Base-by-base conservation (phyloP, 2,329 filamentous ascomycete genomes). In the Fusarium citri region DNA sequence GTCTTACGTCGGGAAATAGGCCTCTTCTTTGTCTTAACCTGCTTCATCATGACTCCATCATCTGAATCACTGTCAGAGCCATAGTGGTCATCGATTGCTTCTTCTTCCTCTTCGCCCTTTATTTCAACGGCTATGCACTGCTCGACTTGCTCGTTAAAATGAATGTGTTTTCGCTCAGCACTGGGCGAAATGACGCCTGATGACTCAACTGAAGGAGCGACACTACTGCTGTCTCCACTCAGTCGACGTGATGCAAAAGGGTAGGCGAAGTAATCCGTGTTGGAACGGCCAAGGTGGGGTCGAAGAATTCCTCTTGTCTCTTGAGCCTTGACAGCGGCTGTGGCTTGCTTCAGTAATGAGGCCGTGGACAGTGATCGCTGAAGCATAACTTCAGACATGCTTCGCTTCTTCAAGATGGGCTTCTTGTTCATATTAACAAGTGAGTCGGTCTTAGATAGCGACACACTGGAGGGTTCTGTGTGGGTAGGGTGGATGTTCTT, bases 61-160 rank as follows among this genome's bases (percentile, higher is more conserved):
- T 95, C 92, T 2, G 92, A 93, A 63, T 90, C 91, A 66, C 87
- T 89, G 68, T 90, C 88, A 55, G 89, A 87, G 43, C 83, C 84
- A 62, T 81, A 84, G 6, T 64, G 73, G 37, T 86, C 86, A 6
- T 85, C 80, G 25, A 89, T 86, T 15, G 91, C 86, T 14, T 92
- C 89, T 49, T 94, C 89, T 55, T 93, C 89, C 28, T 92, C 89
- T 25, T 91, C 91, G 69, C 92, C 89, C 81, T 97, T 97, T 73
- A 89, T 87, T 34, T 98, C 94, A 31, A 99, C 89, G 10, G 96
- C 96, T 70, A 98, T 98, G 78, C 94, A 98, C 78, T 98, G 95
- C 78, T 94, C 91, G 4, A 99, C 96, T 81, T 95, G 92, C 77
- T 98, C 93, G 77, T 98, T 96, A 80, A 99, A 99, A 76, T 97